A percentile compares a stretch with the other conserved stretches of the same genome.
Evolutionary conservation across 148 eudicot species (phyloP).

Genomic region (Pouteria glomerata): DNA sequence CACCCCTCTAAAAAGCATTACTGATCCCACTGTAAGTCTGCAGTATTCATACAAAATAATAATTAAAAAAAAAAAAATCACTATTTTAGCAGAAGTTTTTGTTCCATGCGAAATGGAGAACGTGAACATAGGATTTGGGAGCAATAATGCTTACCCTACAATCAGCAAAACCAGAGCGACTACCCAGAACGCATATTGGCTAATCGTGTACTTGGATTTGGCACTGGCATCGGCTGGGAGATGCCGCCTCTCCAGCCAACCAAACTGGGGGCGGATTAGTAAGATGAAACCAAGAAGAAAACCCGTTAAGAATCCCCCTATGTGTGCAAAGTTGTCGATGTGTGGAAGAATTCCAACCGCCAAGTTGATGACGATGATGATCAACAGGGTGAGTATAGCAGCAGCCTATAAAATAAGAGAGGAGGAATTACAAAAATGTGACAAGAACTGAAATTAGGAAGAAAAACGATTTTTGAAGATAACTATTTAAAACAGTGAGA

Average conservation of each 20-base stretch:
- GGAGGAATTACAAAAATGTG: neutral
- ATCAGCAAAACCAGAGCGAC: constrained; percentile 42
- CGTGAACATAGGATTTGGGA: neutral
- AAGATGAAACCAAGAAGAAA: constrained; percentile 73
- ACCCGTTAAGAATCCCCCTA: constrained; percentile 79
- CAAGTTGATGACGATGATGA: constrained; percentile 68
- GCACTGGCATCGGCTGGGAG: constrained; percentile 53
- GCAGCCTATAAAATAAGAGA: constrained; percentile 50
- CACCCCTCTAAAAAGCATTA: constrained; percentile 59
- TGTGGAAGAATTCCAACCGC: constrained; percentile 84
- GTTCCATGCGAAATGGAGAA: neutral
- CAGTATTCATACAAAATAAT: no score
- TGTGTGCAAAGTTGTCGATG: constrained; percentile 86
- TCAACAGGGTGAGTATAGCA: constrained; percentile 62
- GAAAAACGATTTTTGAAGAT: neutral
- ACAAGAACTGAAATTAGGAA: neutral
- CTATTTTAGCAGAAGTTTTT: neutral
- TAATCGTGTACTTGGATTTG: constrained; percentile 49
- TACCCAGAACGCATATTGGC: constrained; percentile 51
- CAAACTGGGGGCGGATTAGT: constrained; percentile 71
- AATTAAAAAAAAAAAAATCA: no score
- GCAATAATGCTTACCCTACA: constrained; percentile 53
- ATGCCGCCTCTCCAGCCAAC: constrained; percentile 63
- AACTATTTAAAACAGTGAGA: neutral
- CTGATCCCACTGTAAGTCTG: constrained; percentile 51